phyloP scores from a whole-genome alignment of 1,139 yeast species.

The Geotrichum candidum region DNA sequence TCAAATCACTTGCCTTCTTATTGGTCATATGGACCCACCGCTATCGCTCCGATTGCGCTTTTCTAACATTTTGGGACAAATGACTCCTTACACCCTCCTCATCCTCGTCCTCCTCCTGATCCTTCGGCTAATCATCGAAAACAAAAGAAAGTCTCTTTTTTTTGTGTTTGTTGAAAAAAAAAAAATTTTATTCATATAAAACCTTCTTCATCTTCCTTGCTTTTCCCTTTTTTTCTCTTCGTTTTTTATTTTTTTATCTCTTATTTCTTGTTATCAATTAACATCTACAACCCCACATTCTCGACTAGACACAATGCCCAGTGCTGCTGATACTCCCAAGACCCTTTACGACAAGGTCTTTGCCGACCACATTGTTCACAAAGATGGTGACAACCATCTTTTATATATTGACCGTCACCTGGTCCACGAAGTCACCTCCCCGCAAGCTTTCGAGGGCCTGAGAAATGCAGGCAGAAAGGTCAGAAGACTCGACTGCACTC shows the following conservation, averaged over 20 bases:
- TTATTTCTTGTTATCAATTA: not conserved
- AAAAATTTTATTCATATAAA: not conserved
- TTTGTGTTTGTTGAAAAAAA: not conserved
- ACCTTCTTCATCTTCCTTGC: not conserved
- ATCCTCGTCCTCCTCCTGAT: not conserved
- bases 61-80: not conserved
- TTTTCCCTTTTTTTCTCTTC: not conserved
- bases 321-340: conserved; percentile 23
- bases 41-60: conserved; percentile 12
- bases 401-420: conserved; percentile 92
- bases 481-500: conserved; percentile 89
- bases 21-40: conserved; percentile 3
- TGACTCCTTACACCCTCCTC: not conserved
- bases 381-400: conserved; percentile 77
- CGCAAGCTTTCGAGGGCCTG: conserved; percentile 97
- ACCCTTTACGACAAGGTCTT: conserved; percentile 95
- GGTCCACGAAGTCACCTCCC: conserved; percentile 97
- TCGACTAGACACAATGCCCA: conserved; percentile 23
- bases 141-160: not conserved
- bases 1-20: not conserved
- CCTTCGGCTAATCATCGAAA: conserved; percentile 1
- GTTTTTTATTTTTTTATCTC: not conserved
- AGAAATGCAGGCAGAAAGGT: conserved; percentile 79
- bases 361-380: conserved; percentile 86
- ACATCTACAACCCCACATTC: not conserved